phyloP scores from a whole-genome alignment of 1,284 basidiomycete species.

The Fistulinella staudtii region DNA sequence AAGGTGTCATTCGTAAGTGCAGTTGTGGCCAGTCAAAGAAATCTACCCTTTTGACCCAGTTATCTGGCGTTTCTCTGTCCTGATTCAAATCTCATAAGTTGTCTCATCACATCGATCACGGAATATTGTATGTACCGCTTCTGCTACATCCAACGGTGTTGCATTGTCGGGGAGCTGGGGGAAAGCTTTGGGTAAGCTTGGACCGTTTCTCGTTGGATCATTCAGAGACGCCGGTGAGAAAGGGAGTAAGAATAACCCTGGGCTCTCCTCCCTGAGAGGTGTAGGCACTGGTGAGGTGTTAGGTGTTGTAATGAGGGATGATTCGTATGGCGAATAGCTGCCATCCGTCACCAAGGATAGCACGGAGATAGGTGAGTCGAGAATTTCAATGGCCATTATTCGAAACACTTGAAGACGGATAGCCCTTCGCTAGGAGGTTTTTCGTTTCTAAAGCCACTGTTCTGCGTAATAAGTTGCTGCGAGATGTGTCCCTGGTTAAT shows the following conservation, averaged over 20 bases:
- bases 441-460: too few relatives aligned
- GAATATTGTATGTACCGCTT: conserved; percentile 13
- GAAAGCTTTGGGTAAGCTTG: conserved; percentile 15
- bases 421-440: background rate
- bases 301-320: conserved; percentile 7
- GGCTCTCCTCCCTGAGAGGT: background rate
- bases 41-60: conserved; percentile 40
- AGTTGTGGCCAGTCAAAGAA: background rate
- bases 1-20: background rate
- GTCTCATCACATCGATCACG: background rate
- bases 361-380: conserved; percentile 4
- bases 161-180: conserved; percentile 21
- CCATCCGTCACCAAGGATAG: conserved; percentile 1
- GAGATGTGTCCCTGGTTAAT: too few relatives aligned
- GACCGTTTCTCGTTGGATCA: conserved; percentile 17
- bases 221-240: conserved; percentile 20
- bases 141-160: conserved; percentile 18
- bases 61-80: conserved; percentile 40
- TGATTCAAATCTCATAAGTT: conserved; percentile 4
- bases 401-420: background rate
- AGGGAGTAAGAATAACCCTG: conserved; percentile 9
- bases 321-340: conserved; percentile 6
- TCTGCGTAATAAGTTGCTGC: background rate
- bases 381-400: conserved; percentile 5
- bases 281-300: background rate